phyloP scores from a whole-genome alignment of 2,329 filamentous ascomycete species.

The Exophiala sideris region DNA sequence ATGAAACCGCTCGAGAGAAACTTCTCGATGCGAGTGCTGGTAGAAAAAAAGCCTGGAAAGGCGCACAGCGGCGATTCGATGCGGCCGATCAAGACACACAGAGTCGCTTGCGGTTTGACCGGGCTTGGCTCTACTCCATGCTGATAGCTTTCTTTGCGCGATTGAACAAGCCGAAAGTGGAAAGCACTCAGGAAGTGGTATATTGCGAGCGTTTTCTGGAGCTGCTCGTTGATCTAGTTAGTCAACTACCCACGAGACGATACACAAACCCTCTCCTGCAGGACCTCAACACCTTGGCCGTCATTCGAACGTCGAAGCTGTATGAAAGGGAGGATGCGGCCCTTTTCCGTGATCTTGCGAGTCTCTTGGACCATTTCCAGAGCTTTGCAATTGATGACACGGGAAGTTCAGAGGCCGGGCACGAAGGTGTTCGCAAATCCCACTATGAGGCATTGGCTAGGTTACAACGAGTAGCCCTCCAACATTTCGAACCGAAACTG shows the following conservation, averaged over 20 bases:
- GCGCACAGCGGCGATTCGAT: conserved; percentile 80
- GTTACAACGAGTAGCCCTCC: conserved; percentile 74
- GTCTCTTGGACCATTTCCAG: conserved; percentile 80
- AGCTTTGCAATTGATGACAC: conserved; percentile 90
- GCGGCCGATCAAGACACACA: conserved; percentile 76
- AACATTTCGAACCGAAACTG: conserved; percentile 82
- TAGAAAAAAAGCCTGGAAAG: conserved; percentile 85
- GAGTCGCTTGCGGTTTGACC: conserved; percentile 79
- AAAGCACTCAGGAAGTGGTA: conserved; percentile 56
- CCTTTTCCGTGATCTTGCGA: conserved; percentile 75
- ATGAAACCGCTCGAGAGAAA: conserved; percentile 68
- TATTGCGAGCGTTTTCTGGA: conserved; percentile 96
- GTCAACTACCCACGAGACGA: conserved; percentile 86
- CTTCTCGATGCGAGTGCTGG: conserved; percentile 70
- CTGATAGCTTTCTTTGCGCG: conserved; percentile 76
- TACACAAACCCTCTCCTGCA: conserved; percentile 87
- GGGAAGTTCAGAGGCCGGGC: conserved; percentile 71
- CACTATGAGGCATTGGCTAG: conserved; percentile 75
- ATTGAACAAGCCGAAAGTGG: conserved; percentile 55
- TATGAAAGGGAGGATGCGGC: conserved; percentile 71
- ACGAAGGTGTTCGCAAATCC: conserved; percentile 69
- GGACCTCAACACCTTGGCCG: conserved; percentile 77
- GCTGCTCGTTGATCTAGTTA: conserved; percentile 83
- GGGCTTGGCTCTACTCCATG: conserved; percentile 87
- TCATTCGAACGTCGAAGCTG: conserved; percentile 73